phyloP scores from a whole-genome alignment of 352 stramenopile genomes.

The Peronospora belbahrii region DNA sequence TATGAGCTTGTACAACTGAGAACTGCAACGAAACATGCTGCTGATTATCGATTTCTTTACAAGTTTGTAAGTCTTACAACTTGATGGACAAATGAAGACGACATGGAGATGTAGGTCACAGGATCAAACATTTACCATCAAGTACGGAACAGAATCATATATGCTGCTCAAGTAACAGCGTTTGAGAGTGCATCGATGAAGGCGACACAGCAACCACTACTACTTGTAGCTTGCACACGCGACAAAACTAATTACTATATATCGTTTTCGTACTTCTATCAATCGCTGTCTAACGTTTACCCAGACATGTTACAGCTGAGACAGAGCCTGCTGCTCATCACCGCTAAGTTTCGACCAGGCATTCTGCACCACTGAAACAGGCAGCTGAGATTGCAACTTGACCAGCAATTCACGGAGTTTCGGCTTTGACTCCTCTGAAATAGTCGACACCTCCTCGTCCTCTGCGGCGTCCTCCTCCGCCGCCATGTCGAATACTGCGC shows the following conservation, averaged over 20 bases:
- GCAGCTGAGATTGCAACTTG: slow-evolving; percentile 63
- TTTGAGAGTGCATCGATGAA: slow-evolving; percentile 16
- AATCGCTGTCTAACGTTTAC: slow-evolving; percentile 21
- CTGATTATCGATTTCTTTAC: not conserved
- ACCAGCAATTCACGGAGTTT: slow-evolving; percentile 53
- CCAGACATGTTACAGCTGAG: slow-evolving; percentile 38
- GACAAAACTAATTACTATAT: slow-evolving; percentile 25
- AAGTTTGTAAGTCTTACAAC: not conserved
- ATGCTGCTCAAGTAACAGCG: not conserved
- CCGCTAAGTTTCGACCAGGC: slow-evolving; percentile 63
- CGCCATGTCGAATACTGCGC: slow-evolving; percentile 49
- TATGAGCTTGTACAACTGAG: no score
- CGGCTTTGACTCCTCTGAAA: slow-evolving; percentile 51
- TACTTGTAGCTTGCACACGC: slow-evolving; percentile 4
- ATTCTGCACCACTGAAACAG: slow-evolving; percentile 46
- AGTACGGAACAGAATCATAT: slow-evolving; percentile 6
- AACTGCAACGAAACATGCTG: no score
- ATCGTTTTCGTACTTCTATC: slow-evolving; percentile 25
- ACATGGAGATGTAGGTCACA: slow-evolving; percentile 1
- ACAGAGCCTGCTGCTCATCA: slow-evolving; percentile 65
- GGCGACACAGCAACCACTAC: slow-evolving; percentile 3
- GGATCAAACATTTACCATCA: not conserved
- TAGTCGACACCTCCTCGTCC: slow-evolving; percentile 63
- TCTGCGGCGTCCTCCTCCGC: slow-evolving; percentile 51
- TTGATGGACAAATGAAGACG: slow-evolving; percentile 1